phyloP scores from a whole-genome alignment of 2,329 filamentous ascomycete genomes.

The Botryotinia globosa region DNA sequence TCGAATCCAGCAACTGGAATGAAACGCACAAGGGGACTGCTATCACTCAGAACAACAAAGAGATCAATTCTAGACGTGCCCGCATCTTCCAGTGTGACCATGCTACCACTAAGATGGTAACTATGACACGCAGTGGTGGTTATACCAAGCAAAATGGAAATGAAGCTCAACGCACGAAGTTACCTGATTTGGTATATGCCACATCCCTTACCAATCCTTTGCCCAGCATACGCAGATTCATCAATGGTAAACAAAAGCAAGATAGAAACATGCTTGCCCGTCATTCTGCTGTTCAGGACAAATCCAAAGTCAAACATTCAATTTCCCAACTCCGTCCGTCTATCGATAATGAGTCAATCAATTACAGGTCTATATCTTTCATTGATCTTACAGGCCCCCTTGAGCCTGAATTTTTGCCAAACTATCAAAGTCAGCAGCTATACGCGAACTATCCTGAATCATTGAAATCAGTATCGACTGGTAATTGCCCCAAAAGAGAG shows the following conservation, averaged over 20 bases:
- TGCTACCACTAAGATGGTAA: too few relatives aligned
- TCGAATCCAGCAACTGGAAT: neutral
- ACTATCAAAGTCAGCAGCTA: neutral
- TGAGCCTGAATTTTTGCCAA: neutral
- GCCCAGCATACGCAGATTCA: neutral
- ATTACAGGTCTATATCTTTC: neutral
- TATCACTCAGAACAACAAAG: neutral
- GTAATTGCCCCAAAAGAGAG: neutral
- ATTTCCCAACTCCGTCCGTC: neutral
- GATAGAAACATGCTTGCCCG: neutral
- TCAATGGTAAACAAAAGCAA: neutral
- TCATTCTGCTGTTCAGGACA: neutral
- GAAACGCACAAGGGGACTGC: neutral
- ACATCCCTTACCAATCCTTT: neutral
- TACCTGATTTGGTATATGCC: neutral
- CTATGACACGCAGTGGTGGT: neutral
- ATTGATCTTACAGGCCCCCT: neutral
- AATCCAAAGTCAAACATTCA: neutral
- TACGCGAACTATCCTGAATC: neutral
- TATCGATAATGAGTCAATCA: neutral
- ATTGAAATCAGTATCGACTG: neutral
- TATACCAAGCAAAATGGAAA: neutral
- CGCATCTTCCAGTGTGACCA: neutral
- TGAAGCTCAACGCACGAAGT: neutral
- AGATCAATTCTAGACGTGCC: rapidly evolving